Evolutionary conservation across 352 stramenopile species (phyloP).

Genomic region (Globisporangium camurandrum): DNA sequence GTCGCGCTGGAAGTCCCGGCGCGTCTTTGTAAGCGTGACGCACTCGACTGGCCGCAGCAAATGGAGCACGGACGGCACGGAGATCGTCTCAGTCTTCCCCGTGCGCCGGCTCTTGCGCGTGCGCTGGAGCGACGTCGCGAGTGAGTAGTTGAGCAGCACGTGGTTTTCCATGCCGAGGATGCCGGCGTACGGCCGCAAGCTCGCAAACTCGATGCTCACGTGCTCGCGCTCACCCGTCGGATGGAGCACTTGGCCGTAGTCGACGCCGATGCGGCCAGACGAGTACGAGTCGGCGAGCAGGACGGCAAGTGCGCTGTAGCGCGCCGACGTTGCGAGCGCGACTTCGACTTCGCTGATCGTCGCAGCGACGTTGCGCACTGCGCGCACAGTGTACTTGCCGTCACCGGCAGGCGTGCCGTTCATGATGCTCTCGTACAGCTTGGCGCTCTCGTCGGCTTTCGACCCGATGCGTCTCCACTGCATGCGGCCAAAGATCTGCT

Average conservation of each 20-base stretch:
- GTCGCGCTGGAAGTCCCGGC: slow-evolving; percentile 29
- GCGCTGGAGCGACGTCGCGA: slow-evolving; percentile 49
- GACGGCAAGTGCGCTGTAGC: slow-evolving; percentile 24
- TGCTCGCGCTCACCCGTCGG: slow-evolving; percentile 61
- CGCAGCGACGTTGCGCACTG: slow-evolving; percentile 40
- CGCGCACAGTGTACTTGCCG: slow-evolving; percentile 37
- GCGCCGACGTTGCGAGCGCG: slow-evolving; percentile 32
- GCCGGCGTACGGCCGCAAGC: slow-evolving; percentile 27
- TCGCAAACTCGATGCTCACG: slow-evolving; percentile 42
- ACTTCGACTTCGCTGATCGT: slow-evolving; percentile 45
- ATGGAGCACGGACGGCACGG: slow-evolving; percentile 58
- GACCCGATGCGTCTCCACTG: slow-evolving; percentile 58
- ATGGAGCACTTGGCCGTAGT: slow-evolving; percentile 44
- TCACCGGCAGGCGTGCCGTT: slow-evolving; percentile 2
- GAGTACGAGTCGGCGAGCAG: slow-evolving; percentile 39
- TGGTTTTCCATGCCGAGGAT: slow-evolving; percentile 30
- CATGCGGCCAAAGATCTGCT: slow-evolving; percentile 62
- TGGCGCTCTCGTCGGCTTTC: slow-evolving; percentile 39
- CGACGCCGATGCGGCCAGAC: slow-evolving; percentile 27
- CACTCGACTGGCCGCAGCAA: slow-evolving; percentile 43
- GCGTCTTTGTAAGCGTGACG: slow-evolving; percentile 20
- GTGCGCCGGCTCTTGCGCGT: slow-evolving; percentile 41
- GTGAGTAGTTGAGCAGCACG: slow-evolving; percentile 54
- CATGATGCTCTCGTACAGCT: slow-evolving; percentile 45
- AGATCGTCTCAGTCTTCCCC: slow-evolving; percentile 15